phyloP scores from a whole-genome alignment of 2,329 filamentous ascomycete genomes.

The Aspergillus novoparasiticus region DNA sequence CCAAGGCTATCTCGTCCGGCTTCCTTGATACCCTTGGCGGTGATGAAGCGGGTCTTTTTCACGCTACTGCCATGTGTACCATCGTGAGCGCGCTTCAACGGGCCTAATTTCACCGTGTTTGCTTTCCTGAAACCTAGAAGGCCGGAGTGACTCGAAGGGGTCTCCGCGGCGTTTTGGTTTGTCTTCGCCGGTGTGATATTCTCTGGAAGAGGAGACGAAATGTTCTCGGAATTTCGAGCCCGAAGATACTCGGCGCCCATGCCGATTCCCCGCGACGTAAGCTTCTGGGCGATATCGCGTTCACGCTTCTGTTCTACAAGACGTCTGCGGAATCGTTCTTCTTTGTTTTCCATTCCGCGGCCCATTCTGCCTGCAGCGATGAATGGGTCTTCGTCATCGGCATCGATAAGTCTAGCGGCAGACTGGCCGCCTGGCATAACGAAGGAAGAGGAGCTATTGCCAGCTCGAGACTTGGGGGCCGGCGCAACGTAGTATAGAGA shows the following conservation, averaged over 20 bases:
- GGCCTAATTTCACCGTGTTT: constrained; percentile 43
- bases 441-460: constrained; percentile 21
- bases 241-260: constrained; percentile 51
- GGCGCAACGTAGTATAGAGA: constrained; percentile 50
- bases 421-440: constrained; percentile 31
- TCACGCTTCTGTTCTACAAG: constrained; percentile 48
- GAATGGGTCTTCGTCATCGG: constrained; percentile 45
- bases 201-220: constrained; percentile 11
- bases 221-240: constrained; percentile 31
- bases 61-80: constrained; percentile 38
- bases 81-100: constrained; percentile 43
- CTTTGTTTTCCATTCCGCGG: constrained; percentile 44
- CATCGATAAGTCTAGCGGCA: constrained; percentile 46
- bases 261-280: constrained; percentile 37
- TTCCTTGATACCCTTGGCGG: constrained; percentile 74
- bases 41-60: constrained; percentile 78
- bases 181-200: constrained; percentile 7
- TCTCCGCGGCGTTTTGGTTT: constrained; percentile 11
- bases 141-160: constrained; percentile 22
- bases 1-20: constrained; percentile 75
- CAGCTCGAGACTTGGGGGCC: constrained; percentile 25
- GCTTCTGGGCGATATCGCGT: constrained; percentile 46
- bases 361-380: constrained; percentile 41
- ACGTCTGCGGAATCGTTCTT: constrained; percentile 46
- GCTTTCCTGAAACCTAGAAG: constrained; percentile 37